Percentiles rank a stretch among this genome's conserved stretches.
Conservation (phyloP, 2,329 filamentous ascomycete species). For the Fusarium sp. region DNA sequence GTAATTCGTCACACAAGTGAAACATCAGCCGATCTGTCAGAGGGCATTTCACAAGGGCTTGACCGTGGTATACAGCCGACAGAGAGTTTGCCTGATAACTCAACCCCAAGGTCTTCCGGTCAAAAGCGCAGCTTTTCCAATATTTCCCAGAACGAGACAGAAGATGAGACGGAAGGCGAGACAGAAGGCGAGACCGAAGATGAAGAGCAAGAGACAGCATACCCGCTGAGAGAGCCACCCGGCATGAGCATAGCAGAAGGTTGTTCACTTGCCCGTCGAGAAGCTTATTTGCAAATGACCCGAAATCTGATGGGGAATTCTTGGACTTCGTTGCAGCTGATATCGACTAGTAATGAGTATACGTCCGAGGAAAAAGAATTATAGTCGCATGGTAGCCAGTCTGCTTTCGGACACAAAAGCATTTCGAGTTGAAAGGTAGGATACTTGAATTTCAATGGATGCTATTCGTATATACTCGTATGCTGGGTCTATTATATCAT, state of each 20-base stretch:
- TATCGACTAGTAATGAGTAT: conserved; percentile 53
- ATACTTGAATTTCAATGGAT: not conserved
- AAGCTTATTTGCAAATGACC: conserved; percentile 52
- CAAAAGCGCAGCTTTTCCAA: conserved; percentile 41
- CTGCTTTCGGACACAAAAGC: not conserved
- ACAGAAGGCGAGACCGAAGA: not conserved
- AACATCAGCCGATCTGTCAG: not conserved
- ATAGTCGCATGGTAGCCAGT: conserved; percentile 23
- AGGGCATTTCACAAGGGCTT: not conserved
- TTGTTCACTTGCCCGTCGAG: conserved; percentile 44
- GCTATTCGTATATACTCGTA: not conserved
- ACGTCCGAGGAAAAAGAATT: conserved; percentile 50
- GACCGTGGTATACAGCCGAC: not conserved
- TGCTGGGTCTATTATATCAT: not conserved
- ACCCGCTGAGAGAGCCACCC: conserved; percentile 21
- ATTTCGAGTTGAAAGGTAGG: not conserved
- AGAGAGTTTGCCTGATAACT: not conserved
- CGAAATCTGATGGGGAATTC: conserved; percentile 43
- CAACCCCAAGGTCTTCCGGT: not conserved
- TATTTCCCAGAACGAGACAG: not conserved
- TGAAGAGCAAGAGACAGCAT: conserved; percentile 1
- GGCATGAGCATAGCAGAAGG: conserved; percentile 24
- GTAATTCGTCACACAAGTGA: not conserved
- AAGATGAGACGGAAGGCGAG: not conserved
- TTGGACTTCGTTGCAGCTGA: conserved; percentile 50